phyloP scores from a whole-genome alignment of 495 filamentous ascomycete species.

The Lasiosphaeris hirsuta region DNA sequence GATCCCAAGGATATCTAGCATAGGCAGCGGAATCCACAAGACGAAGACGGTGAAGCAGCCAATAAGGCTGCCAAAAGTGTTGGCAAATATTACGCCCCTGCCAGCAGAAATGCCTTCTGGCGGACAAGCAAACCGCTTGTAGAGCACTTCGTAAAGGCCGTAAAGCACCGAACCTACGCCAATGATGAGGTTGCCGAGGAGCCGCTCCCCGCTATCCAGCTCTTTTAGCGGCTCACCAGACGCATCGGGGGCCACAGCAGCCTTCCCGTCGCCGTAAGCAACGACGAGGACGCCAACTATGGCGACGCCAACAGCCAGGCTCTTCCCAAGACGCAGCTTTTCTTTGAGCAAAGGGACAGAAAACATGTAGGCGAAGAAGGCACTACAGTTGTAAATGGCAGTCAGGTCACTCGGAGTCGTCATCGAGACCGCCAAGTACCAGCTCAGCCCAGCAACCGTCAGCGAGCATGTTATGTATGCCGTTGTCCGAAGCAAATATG shows the following conservation, averaged over 20 bases:
- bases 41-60: slow-evolving; percentile 79
- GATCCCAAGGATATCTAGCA: slow-evolving; percentile 71
- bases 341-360: slow-evolving; percentile 86
- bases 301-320: slow-evolving; percentile 76
- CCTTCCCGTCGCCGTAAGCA: slow-evolving; percentile 71
- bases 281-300: slow-evolving; percentile 87
- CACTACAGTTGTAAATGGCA: slow-evolving; percentile 98
- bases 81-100: slow-evolving; percentile 88
- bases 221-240: slow-evolving; percentile 27
- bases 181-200: slow-evolving; percentile 86
- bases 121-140: slow-evolving; percentile 88
- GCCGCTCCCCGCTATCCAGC: slow-evolving; percentile 50
- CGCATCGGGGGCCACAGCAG: slow-evolving; percentile 31
- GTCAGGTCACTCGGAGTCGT: slow-evolving; percentile 91
- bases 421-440: slow-evolving; percentile 92
- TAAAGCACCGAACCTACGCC: slow-evolving; percentile 91
- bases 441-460: slow-evolving; percentile 87
- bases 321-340: slow-evolving; percentile 73
- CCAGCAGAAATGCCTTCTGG: slow-evolving; percentile 79
- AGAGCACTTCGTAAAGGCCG: slow-evolving; percentile 94
- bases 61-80: slow-evolving; percentile 82
- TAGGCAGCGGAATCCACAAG: slow-evolving; percentile 86
- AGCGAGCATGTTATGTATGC: slow-evolving; percentile 79
- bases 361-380: slow-evolving; percentile 97
- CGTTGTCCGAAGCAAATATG: slow-evolving; percentile 74